Base-by-base conservation (phyloP, 148 eudicot genomes). In the Silene conica region DNA sequence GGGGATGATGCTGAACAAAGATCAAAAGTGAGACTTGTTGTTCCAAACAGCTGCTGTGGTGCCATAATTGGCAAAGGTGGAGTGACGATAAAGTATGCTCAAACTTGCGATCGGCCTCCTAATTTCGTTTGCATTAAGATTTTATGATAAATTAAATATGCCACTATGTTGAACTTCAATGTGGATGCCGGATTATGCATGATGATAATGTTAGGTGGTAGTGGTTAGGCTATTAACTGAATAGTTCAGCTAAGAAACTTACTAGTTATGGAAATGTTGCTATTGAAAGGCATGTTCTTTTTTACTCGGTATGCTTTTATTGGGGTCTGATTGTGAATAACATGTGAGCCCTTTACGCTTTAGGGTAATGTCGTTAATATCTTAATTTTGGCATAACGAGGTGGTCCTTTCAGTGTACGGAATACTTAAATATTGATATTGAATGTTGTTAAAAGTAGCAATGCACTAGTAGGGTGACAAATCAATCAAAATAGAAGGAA, bases 1-100 rank as follows among this genome's bases (percentile, higher is more conserved):
- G 96, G 82, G 64, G 88, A 82, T 71, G 90, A 91, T 25, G 81
- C 38, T 70, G 92, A 87, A 34, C 87, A 86, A 78, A 87, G 82
- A 72, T 78, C 89, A 45, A 92, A 85, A 85, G 83, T 90, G 74
- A 85, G 90, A 82, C 76, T 95, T 45, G 79, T 95, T 79, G 97
- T 92, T 74, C 97, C 99, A 65, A 95, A 92, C 80, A 87, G 89
- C 85, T 90, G 90, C 70, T 95, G 99, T 70, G 99, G 99, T 79
- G 99, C 97, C 80, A 86, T 95, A 62, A 95, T 95, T 78, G 99
- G 99, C 76, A 95, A 95, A 75, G 88, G 92, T 74, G 99, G 99
- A 81, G 80, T 92, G 76, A 95, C 85, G 62, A 92, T 95, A 71
- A 95, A 87, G 99, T 95, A 87, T 63, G 87, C 67, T 45, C 75